phyloP scores from a whole-genome alignment of 140 eudicot genomes.

The Senecio squalidus region DNA sequence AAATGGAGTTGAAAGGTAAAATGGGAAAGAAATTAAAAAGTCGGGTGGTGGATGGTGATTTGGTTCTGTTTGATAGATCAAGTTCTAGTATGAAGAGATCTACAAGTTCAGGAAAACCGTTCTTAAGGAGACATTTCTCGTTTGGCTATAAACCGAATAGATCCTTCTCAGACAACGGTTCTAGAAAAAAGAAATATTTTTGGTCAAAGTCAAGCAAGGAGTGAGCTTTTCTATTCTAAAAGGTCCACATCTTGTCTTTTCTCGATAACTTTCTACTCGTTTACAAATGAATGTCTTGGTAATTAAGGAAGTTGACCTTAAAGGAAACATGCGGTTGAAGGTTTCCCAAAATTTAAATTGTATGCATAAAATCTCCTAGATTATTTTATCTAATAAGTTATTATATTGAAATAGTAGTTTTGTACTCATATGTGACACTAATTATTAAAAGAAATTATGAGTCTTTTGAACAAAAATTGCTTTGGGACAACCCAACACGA shows the following conservation, averaged over 20 bases:
- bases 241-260: conserved; percentile 31
- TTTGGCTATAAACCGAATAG: conserved; percentile 61
- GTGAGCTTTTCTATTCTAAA: conserved; percentile 28
- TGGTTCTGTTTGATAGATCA: conserved; percentile 38
- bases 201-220: conserved; percentile 84
- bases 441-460: no score
- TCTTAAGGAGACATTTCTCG: conserved; percentile 71
- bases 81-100: conserved; percentile 75
- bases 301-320: no score
- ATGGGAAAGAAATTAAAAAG: conserved; percentile 46
- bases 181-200: conserved; percentile 68
- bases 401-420: no score
- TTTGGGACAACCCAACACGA: no score
- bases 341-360: no score
- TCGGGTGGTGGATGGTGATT: conserved; percentile 45
- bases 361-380: background rate
- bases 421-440: no score
- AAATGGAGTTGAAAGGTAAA: conserved; percentile 60
- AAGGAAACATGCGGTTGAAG: no score
- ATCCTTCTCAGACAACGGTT: conserved; percentile 41
- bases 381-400: background rate
- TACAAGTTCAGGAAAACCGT: conserved; percentile 45
- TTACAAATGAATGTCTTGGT: no score
- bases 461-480: no score
- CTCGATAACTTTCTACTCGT: background rate